phyloP scores from a whole-genome alignment of 2,329 filamentous ascomycete species.

The Diaporthe citri region DNA sequence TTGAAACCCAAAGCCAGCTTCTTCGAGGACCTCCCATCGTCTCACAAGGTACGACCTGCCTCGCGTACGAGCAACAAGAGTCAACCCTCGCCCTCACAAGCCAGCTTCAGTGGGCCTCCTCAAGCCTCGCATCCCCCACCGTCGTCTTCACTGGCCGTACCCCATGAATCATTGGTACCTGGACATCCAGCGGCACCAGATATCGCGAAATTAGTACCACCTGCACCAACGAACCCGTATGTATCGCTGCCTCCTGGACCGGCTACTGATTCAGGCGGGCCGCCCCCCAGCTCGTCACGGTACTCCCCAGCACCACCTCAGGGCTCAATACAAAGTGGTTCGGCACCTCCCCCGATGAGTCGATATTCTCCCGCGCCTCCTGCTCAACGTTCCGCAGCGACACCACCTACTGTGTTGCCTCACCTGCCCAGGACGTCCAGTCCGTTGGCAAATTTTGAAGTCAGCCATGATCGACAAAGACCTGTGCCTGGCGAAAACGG shows the following conservation, averaged over 20 bases:
- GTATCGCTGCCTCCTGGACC: slow-evolving; percentile 56
- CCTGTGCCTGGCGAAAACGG: slow-evolving; percentile 53
- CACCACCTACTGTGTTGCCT: slow-evolving; percentile 60
- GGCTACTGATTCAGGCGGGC: slow-evolving; percentile 44
- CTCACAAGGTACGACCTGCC: slow-evolving; percentile 71
- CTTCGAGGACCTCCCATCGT: slow-evolving; percentile 81
- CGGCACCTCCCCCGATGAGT: slow-evolving; percentile 52
- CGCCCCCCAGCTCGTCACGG: slow-evolving; percentile 53
- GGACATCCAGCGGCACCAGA: slow-evolving; percentile 45
- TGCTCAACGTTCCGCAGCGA: slow-evolving; percentile 53
- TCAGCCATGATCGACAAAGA: slow-evolving; percentile 56
- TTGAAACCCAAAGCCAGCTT: slow-evolving; percentile 68
- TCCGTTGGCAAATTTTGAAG: slow-evolving; percentile 74
- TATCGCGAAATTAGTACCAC: slow-evolving; percentile 62
- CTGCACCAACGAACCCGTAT: slow-evolving; percentile 67
- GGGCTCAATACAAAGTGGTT: slow-evolving; percentile 52
- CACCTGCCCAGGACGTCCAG: slow-evolving; percentile 76
- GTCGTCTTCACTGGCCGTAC: slow-evolving; percentile 39
- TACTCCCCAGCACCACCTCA: slow-evolving; percentile 73
- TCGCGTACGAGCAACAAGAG: slow-evolving; percentile 64
- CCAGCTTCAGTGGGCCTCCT: slow-evolving; percentile 50
- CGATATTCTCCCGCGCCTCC: slow-evolving; percentile 68
- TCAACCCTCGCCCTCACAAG: slow-evolving; percentile 57
- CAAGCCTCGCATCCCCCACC: slow-evolving; percentile 43
- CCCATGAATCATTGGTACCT: slow-evolving; percentile 38